These are phyloP conservation scores for Phanerochaete sordida DNA, from an alignment of 768 basidiomycete species.

Conservation along the genomic window DNA sequence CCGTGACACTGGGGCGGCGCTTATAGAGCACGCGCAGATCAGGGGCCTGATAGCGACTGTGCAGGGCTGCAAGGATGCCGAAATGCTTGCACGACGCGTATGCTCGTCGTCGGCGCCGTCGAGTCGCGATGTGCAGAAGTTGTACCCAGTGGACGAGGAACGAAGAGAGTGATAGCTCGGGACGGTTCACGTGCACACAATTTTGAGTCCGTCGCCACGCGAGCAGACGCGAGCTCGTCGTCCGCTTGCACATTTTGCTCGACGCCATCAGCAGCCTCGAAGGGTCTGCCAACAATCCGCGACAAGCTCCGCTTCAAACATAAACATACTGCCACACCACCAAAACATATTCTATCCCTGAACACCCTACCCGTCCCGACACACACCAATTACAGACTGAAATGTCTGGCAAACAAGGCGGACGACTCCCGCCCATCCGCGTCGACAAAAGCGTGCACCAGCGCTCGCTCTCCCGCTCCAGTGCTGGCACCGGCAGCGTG, in stretches of 20 bases:
- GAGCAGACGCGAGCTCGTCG: neutral
- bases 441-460: neutral
- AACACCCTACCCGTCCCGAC: neutral
- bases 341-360: neutral
- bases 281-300: neutral
- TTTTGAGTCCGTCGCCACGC: neutral
- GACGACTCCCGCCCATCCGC: neutral
- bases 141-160: neutral
- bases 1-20: no score
- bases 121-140: neutral
- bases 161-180: neutral
- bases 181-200: neutral
- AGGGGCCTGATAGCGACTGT: neutral
- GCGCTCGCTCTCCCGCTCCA: neutral
- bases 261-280: neutral
- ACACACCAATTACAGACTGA: neutral
- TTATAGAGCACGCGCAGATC: no score
- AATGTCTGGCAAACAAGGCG: neutral
- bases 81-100: no score
- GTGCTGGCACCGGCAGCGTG: neutral
- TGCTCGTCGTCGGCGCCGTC: no score
- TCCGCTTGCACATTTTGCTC: conserved; percentile 1
- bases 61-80: neutral
- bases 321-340: neutral
- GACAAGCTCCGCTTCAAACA: neutral